Evolutionary conservation across 768 basidiomycete genomes (phyloP).

Genomic region (Boletellus ananas): DNA sequence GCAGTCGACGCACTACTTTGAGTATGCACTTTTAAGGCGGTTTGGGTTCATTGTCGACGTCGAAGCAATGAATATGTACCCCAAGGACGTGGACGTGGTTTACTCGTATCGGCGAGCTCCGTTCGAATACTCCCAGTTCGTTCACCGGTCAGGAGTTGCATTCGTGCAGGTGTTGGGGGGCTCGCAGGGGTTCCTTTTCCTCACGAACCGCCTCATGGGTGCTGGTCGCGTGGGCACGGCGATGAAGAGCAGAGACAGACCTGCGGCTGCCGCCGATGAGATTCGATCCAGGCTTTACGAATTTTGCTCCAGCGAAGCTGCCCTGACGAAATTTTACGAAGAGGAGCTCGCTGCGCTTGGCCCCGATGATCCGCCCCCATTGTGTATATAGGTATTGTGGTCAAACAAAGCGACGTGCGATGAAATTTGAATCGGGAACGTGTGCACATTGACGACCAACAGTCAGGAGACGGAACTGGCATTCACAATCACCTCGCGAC

Average conservation of each 20-base stretch:
- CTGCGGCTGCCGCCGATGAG: slow-evolving; percentile 56
- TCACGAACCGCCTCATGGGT: slow-evolving; percentile 83
- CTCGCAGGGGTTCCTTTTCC: slow-evolving; percentile 76
- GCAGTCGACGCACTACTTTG: slow-evolving; percentile 70
- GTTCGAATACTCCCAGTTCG: slow-evolving; percentile 84
- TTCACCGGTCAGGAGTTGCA: slow-evolving; percentile 85
- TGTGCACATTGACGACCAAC: slow-evolving; percentile 5
- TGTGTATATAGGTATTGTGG: slow-evolving; percentile 36
- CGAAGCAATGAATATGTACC: slow-evolving; percentile 74
- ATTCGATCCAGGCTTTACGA: slow-evolving; percentile 56
- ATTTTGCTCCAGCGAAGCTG: slow-evolving; percentile 60
- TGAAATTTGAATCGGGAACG: slow-evolving; percentile 1
- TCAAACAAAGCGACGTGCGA: slow-evolving; percentile 8
- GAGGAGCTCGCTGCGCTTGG: slow-evolving; percentile 56
- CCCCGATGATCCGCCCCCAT: slow-evolving; percentile 40
- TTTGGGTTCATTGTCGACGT: slow-evolving; percentile 84
- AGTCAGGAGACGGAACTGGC: slow-evolving; percentile 35
- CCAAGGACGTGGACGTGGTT: slow-evolving; percentile 75
- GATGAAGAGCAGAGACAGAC: slow-evolving; percentile 52
- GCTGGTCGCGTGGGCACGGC: slow-evolving; percentile 59
- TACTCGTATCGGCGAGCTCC: slow-evolving; percentile 85
- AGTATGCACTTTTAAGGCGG: slow-evolving; percentile 69
- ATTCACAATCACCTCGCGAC: slow-evolving; percentile 65
- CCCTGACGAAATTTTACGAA: slow-evolving; percentile 66
- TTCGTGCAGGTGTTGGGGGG: slow-evolving; percentile 87